These are phyloP conservation scores for Lepiota subincarnata DNA, from an alignment of 768 basidiomycete species.

Conservation along the genomic window DNA sequence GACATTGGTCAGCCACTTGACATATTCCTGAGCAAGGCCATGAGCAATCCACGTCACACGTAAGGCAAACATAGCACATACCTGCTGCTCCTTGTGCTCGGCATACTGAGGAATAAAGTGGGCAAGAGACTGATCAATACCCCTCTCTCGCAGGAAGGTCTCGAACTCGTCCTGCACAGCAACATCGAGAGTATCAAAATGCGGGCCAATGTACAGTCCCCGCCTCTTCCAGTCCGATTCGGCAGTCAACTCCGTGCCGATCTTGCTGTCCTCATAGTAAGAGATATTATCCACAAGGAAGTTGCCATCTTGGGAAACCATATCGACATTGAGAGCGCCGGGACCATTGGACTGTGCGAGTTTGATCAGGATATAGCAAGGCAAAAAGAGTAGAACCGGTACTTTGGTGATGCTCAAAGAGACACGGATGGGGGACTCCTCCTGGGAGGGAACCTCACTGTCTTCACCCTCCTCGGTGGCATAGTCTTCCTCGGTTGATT, in stretches of 20 bases:
- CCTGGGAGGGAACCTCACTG: constrained; percentile 17
- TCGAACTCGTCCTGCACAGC: constrained; percentile 90
- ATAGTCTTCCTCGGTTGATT: constrained; percentile 37
- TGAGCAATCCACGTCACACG: constrained; percentile 8
- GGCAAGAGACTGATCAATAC: constrained; percentile 78
- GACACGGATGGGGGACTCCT: constrained; percentile 67
- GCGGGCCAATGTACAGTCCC: constrained; percentile 89
- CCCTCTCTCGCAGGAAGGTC: constrained; percentile 84
- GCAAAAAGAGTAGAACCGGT: constrained; percentile 2
- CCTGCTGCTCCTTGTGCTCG: constrained; percentile 91
- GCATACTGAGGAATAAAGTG: constrained; percentile 87
- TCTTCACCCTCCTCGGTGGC: constrained; percentile 24
- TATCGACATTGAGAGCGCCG: constrained; percentile 76
- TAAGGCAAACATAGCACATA: constrained; percentile 28
- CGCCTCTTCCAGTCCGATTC: constrained; percentile 94
- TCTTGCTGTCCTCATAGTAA: constrained; percentile 68
- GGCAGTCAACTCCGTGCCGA: constrained; percentile 74
- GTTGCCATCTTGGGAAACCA: constrained; percentile 71
- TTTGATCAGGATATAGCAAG: background rate
- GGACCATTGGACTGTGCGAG: constrained; percentile 37
- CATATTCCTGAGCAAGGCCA: constrained; percentile 68
- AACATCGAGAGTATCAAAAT: constrained; percentile 90
- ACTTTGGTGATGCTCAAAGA: constrained; percentile 87
- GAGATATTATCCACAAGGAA: constrained; percentile 90
- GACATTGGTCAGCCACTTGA: constrained; percentile 81